Evolutionary conservation across 2,329 filamentous ascomycete genomes (phyloP), one percentile per base, ranked within the genome.

Genomic region (Xylaria sp.): DNA sequence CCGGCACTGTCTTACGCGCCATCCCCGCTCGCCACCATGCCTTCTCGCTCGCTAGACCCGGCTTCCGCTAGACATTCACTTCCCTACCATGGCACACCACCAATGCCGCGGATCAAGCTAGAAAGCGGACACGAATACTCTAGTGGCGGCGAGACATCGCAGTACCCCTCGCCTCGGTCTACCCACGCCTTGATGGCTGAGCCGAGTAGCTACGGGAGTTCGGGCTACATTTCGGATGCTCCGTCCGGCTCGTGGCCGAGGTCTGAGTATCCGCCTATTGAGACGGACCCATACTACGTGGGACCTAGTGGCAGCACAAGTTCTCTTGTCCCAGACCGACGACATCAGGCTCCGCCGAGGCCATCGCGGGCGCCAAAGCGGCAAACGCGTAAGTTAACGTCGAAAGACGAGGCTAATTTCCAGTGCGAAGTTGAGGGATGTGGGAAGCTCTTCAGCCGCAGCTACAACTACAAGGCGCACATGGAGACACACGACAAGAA

Each of bases 401-500:
- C 88, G 17, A 84, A 84, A 61, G 89, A 89, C 66, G 89, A 91
- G 69, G 90, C 89, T 57, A 91, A 88, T 69, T 90, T 87, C 75
- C 82, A 85, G 66, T 96, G 93, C 73, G 80, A 83, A 57, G 80
- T 87, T 37, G 83, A 87, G 61, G 82, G 88, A 1, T 97, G 93
- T 72, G 88, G 89, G 6, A 92, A 90, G 75, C 84, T 89, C 15
- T 96, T 96, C 74, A 92, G 91, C 67, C 83, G 93, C 65, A 89
- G 87, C 71, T 96, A 94, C 79, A 96, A 96, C 77, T 92, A 89
- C 78, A 93, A 91, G 72, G 90, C 92, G 31, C 93, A 96, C 75
- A 84, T 94, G 83, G 89, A 94, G 72, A 94, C 89, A 0, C 93
- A 97, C 73, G 88, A 95, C 72, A 87, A 91, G 14, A 84, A 86